These are phyloP conservation scores for Harringtonia aguacate DNA, from an alignment of 2,329 filamentous ascomycete species.

Conservation along the genomic window DNA sequence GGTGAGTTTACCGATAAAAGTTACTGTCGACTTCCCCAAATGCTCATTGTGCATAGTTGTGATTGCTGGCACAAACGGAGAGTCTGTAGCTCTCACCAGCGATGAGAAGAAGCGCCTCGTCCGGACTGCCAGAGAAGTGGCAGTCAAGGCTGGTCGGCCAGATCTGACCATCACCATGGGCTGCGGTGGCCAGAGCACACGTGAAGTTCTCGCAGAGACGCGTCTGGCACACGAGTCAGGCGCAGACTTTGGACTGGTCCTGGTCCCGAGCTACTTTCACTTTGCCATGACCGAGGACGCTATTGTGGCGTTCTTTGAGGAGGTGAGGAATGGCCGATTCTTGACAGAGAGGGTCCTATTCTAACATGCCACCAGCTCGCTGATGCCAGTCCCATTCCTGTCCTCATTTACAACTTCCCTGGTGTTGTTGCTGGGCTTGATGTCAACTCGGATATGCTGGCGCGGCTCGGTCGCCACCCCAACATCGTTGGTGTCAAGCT, in stretches of 20 bases:
- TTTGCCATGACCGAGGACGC: constrained; percentile 48
- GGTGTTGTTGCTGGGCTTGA: constrained; percentile 57
- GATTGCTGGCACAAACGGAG: constrained; percentile 63
- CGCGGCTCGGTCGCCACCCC: constrained; percentile 41
- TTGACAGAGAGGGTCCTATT: not conserved
- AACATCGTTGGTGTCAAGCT: constrained; percentile 64
- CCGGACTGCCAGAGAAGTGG: constrained; percentile 47
- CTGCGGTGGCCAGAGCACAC: constrained; percentile 53
- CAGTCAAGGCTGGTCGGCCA: constrained; percentile 42
- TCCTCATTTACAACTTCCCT: constrained; percentile 66
- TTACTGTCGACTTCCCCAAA: not conserved
- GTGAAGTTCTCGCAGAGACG: constrained; percentile 55
- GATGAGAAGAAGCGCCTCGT: constrained; percentile 54
- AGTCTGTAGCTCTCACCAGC: constrained; percentile 57
- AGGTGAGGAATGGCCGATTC: constrained; percentile 20
- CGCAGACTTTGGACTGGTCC: constrained; percentile 56
- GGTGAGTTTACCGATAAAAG: constrained; percentile 16
- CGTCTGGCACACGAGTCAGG: constrained; percentile 50
- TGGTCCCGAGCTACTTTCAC: constrained; percentile 64
- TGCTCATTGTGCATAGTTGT: constrained; percentile 30
- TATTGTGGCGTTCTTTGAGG: constrained; percentile 52
- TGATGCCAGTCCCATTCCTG: constrained; percentile 45
- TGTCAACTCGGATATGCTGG: constrained; percentile 55
- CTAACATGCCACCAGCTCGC: constrained; percentile 40
- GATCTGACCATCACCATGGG: constrained; percentile 56